Evolutionary conservation across 2,329 filamentous ascomycete species (phyloP), one percentile per base, ranked within the genome.

Genomic region (Cladosporium colombiae): DNA sequence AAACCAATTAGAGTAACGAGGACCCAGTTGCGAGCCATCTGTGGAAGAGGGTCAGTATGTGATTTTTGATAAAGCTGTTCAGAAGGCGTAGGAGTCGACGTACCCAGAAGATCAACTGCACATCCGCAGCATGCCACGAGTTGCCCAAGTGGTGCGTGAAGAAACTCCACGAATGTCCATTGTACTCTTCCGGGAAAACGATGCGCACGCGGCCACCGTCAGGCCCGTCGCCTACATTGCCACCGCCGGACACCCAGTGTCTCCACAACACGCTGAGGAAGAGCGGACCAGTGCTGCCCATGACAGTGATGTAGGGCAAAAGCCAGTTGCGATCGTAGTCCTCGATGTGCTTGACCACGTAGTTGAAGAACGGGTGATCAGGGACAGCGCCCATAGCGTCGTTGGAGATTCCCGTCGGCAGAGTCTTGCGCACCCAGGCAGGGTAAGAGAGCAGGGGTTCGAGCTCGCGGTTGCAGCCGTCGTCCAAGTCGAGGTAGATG

Each of bases 401-500:
- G 80, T 93, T 93, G 70, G 88, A 91, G 71, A 93, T 91, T 68
- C 91, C 91, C 1, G 91, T 93, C 2, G 91, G 91, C 2, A 85
- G 80, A 0, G 91, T 93, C 69, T 87, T 86, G 69, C 89, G 87
- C 16, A 91, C 82, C 85, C 88, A 91, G 50, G 89, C 88, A 21
- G 87, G 86, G 77, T 91, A 91, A 60, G 83, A 80, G 86, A 91
- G 73, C 86, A 89, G 65, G 65, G 75, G 72, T 72, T 91, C 89
- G 57, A 91, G 83, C 59, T 85, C 84, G 66, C 87, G 85, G 70
- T 88, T 85, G 80, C 89, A 92, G 71, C 89, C 89, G 62, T 71
- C 88, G 77, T 95, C 91, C 57, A 94, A 80, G 74, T 95, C 91
- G 70, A 94, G 88, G 77, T 94, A 94, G 65, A 92, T 88, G 49